Evolutionary conservation across 2,329 filamentous ascomycete species (phyloP).

Genomic region (Achaetomium macrosporum): DNA sequence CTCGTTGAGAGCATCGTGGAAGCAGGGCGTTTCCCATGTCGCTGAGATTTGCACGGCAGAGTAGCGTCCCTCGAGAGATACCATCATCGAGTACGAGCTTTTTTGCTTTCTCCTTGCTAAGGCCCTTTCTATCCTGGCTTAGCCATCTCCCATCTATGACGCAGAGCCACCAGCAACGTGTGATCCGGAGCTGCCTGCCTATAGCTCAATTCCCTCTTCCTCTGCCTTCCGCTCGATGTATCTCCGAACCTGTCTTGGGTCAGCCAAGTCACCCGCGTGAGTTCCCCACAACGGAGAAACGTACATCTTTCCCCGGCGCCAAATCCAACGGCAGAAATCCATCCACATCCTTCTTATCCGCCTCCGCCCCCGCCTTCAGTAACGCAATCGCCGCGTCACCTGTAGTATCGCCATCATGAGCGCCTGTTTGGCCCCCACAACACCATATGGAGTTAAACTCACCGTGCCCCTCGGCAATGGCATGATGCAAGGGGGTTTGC

Average conservation of each 20-base stretch:
- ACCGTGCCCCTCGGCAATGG: constrained; percentile 70
- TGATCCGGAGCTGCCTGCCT: background rate
- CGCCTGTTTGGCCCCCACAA: background rate
- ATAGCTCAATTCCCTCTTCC: constrained; percentile 70
- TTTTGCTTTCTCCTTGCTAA: background rate
- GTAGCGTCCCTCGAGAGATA: background rate
- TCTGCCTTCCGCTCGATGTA: constrained; percentile 77
- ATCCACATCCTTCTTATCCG: constrained; percentile 66
- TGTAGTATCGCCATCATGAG: constrained; percentile 23
- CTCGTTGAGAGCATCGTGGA: background rate
- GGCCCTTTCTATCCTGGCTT: constrained; percentile 5
- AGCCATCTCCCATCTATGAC: background rate
- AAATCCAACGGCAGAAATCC: constrained; percentile 71
- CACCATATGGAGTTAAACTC: constrained; percentile 17
- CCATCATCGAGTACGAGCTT: constrained; percentile 2
- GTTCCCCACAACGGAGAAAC: constrained; percentile 21
- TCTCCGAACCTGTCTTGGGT: constrained; percentile 52
- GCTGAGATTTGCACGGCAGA: background rate
- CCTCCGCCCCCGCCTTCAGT: constrained; percentile 78
- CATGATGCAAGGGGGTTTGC: constrained; percentile 85
- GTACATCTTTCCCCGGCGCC: constrained; percentile 78
- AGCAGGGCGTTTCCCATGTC: background rate
- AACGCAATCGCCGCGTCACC: constrained; percentile 78
- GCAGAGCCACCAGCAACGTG: background rate
- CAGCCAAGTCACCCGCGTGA: background rate